Base-by-base conservation (phyloP, 2,329 filamentous ascomycete genomes). In the Penicillium oxalicum region DNA sequence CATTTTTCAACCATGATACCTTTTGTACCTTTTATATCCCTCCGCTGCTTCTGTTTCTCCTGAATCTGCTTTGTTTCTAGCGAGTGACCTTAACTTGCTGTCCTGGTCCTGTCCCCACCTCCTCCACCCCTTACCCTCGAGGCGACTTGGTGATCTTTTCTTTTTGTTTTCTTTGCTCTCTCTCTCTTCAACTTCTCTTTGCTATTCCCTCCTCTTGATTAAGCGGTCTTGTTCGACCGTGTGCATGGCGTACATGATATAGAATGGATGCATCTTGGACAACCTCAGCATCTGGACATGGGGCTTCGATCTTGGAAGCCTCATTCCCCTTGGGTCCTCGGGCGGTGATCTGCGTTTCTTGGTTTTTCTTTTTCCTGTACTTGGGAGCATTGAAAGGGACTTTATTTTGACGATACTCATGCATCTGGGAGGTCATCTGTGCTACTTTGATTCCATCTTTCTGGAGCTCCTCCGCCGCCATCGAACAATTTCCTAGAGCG, bases 381-480 rank as follows among this genome's bases (percentile, higher is more conserved):
- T 40, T 26, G 18, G 57, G 56, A 59, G 60, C 60, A 64, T 64
- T 54, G 52, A 60, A 45, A 33, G 55, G 50, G 56, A 58, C 56
- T 56, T 57, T 56, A 56, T 61, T 48, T 57, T 57, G 59, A 59
- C 49, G 50, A 61, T 58, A 62, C 51, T 61, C 57, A 64, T 64
- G 65, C 65, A 68, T 67, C 60, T 65, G 62, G 63, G 65, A 62
- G 65, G 65, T 45, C 61, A 46, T 60, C 59, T 61, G 56, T 49
- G 24, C 50, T 55, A 46, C 49, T 44, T 12, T 33, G 41, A 27
- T 37, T 44, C 44, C 44, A 51, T 36, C 42, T 45, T 49, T 50
- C 53, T 45, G 32, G 45, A n/a, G 36, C 38, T 48, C 47, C 49
- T 47, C 54, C 49, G 54, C 53, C 52, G 48, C 43, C 33, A 49